Base-by-base conservation (phyloP, 805 yeast genomes). In the Candida easanensis region DNA sequence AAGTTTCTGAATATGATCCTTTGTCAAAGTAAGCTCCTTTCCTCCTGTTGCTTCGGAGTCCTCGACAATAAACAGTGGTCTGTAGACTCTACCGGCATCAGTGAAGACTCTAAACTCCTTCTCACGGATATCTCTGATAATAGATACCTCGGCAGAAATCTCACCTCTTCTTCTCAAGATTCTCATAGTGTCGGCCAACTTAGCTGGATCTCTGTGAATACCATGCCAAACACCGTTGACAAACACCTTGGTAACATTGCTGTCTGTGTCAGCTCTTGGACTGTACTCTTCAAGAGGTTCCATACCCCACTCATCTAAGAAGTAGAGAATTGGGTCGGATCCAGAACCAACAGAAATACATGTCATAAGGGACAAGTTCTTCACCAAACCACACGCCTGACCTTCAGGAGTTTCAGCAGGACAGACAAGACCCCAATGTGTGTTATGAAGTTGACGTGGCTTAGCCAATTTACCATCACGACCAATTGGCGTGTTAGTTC, bases 391-490 rank as follows among this genome's bases (percentile, higher is more conserved):
- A 85, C 99, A 93, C 27, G 99, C 99, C 72, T 93, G 99, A 62
- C 99, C 99, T 74, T 93, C 99, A 3, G 99, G 99, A 15, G 99
- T 93, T 69, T 93, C 99, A 19, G 99, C 99, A 40, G 99, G 99
- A 71, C 99, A 93, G 35, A 93, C 98, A 58, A 93, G 77, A 61
- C 99, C 99, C 99, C 99, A 93, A 70, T 93, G 99, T 23, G 99
- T 93, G 66, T 93, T 93, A 72, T 93, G 99, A 61, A 93, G 77
- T 72, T 93, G 99, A 73, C 99, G 90, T 36, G 99, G 99, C 61
- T 93, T 89, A 36, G 99, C 99, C 52, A 93, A 78, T 68, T 93
- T 93, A 74, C 99, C 99, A 68, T 93, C 99, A 74, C 98, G 84
- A 48, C 99, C 99, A 65, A 93, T 93, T 33, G 99, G 99, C 4